Evolutionary conservation across 305 asterid species (phyloP), one percentile per base, ranked within the genome.

Genomic region (Solanum hybrid): DNA sequence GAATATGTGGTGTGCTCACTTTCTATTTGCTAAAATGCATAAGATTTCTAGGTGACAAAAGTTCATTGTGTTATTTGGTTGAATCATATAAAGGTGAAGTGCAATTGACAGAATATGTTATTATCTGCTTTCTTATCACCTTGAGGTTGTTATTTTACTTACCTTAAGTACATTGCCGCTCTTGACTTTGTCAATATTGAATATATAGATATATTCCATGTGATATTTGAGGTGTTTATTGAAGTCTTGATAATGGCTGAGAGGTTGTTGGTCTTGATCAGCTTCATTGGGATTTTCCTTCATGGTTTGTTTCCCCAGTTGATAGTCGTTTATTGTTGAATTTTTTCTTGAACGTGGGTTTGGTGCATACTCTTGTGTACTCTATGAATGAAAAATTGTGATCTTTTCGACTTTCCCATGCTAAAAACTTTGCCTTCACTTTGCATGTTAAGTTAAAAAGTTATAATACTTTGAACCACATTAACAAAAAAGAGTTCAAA

Each of bases 191-290:
- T 85, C 32, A 64, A 60, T 60, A 85, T 34, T 60, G 42, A 75
- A 85, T 85, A 60, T 60, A 32, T 27, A n/a, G n/a, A 85, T 85
- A 22, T 85, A 51, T 32, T 35, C 76, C 88, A 32, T 85, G 77
- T 85, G 77, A 85, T 60, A 85, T 34, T 34, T 60, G n/a, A 31
- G 88, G 77, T n/a, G 77, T 85, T 34, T 60, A 27, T 60, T 85
- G n/a, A 31, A 56, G 88, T 85, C 29, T 85, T 85, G 77, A 29
- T 85, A 85, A 85, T 85, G 88, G 77, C 64, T 56, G 87, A 45
- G 42, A 56, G 73, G 42, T 51, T 31, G 75, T 51, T 84, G 75
- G 75, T 84, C 29, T 84, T 84, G 51, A 85, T 85, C 88, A 85
- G 88, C 77, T 56, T 85, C 88, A 32, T 32, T 56, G 77, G 36